Conservation (phyloP, 2,329 filamentous ascomycete species). For the Alternaria sp. region DNA sequence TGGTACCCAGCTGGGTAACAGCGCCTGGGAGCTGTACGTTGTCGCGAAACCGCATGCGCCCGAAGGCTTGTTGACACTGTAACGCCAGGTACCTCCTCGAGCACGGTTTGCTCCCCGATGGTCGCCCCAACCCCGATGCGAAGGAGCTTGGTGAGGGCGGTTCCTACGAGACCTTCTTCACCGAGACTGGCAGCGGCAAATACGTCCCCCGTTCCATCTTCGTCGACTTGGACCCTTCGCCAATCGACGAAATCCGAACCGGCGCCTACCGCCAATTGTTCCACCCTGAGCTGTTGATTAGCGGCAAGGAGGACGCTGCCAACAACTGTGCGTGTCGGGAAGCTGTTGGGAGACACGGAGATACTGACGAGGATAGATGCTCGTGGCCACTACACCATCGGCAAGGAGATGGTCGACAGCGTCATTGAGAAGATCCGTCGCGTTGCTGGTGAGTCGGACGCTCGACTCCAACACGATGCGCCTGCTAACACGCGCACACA, state of each 20-base stretch:
- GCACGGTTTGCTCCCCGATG: constrained; percentile 73
- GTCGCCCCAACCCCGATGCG: constrained; percentile 68
- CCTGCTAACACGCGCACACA: constrained; percentile 44
- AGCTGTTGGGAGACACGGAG: background rate
- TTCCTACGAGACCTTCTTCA: constrained; percentile 78
- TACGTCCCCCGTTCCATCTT: constrained; percentile 77
- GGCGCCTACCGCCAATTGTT: constrained; percentile 73
- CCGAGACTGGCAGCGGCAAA: constrained; percentile 74
- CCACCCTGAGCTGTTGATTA: constrained; percentile 76
- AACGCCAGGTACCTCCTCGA: constrained; percentile 72
- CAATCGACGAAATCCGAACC: constrained; percentile 77
- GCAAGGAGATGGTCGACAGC: constrained; percentile 77
- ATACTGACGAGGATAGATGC: constrained; percentile 60
- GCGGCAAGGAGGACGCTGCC: constrained; percentile 78
- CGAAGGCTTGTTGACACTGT: constrained; percentile 3
- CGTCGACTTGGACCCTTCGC: constrained; percentile 75
- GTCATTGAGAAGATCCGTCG: constrained; percentile 75
- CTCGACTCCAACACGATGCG: background rate
- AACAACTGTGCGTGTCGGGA: constrained; percentile 68
- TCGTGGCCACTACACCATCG: constrained; percentile 78
- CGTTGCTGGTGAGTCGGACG: constrained; percentile 65
- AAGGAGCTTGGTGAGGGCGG: constrained; percentile 68
- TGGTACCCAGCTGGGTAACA: constrained; percentile 77
- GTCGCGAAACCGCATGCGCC: constrained; percentile 18
- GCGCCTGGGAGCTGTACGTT: constrained; percentile 77